Conservation (phyloP, 1,284 basidiomycete genomes). For the Lignosus rhinocerotis region DNA sequence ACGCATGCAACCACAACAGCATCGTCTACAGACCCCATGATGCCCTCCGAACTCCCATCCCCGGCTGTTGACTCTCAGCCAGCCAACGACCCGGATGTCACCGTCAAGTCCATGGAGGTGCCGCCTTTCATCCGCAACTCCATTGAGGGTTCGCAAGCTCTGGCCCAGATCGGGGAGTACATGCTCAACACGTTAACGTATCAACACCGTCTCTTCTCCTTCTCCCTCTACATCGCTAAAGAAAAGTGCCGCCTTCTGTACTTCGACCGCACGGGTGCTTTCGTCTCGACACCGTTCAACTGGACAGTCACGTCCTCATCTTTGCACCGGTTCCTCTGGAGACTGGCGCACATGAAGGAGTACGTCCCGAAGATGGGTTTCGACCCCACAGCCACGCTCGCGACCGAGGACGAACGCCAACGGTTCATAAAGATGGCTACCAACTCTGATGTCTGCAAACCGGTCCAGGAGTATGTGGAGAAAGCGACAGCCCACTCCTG, state of each 20-base stretch:
- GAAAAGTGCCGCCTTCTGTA: background rate
- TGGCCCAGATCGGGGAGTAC: background rate
- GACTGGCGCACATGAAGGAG: conserved; percentile 6
- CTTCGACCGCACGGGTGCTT: background rate
- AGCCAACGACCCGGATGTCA: too few relatives aligned
- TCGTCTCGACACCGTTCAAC: background rate
- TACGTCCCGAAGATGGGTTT: conserved; percentile 10
- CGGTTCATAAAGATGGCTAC: background rate
- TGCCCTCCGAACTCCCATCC: too few relatives aligned
- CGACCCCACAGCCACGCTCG: conserved; percentile 10
- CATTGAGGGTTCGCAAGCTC: background rate
- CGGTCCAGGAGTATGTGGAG: background rate
- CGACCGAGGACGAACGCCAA: background rate
- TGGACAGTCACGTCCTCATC: background rate
- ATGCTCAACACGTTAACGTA: background rate
- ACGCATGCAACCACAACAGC: too few relatives aligned
- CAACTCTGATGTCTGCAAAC: too few relatives aligned
- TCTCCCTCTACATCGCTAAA: background rate
- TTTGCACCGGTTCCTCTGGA: conserved; percentile 2
- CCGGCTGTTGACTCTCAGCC: too few relatives aligned
- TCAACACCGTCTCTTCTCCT: background rate
- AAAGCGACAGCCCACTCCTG: background rate
- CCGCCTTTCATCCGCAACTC: background rate
- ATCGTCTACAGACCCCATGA: too few relatives aligned
- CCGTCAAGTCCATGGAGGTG: background rate